Evolutionary conservation across 345 rosid genomes (phyloP), one percentile per base, ranked within the genome.

Genomic region (Viola odorata): DNA sequence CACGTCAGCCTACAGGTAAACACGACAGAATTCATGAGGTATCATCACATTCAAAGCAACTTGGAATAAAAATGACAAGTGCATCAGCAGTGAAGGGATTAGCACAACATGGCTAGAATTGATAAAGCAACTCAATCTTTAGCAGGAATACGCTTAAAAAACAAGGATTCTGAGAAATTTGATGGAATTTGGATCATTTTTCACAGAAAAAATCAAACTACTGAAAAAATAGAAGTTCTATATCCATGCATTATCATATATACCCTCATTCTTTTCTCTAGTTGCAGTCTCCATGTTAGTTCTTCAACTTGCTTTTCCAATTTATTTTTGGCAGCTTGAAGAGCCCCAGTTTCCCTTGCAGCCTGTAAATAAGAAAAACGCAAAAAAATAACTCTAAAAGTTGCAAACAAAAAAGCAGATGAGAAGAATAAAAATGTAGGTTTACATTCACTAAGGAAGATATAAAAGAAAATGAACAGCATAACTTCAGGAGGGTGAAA

Each of bases 231-330:
- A 49, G 52, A 49, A 7, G 14, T 17, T 5, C 32, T 23, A 23
- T 23, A 36, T 39, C 47, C 15, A 58, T 42, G 51, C 23, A 70
- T 61, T 23, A 55, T 64, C 49, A 76, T 63, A 73, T 73, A 77
- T 74, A 90, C 99, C 72, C 97, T 85, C 86, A 90, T 82, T 64
- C 99, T 95, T 71, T 88, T 94, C 89, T 94, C 99, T 62, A 94
- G 81, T 72, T 91, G 99, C 47, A 91, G 76, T 78, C 96, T 82
- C 99, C 97, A 94, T 60, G 99, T 94, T 66, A 94, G 77, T 63
- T 94, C 99, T 71, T 94, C 99, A 72, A 94, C 99, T 79, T 94
- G 95, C 81, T 91, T 94, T 80, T 94, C 97, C 75, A 91, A 78
- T 77, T 90, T 88, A 77, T 90, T 94, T 69, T 94, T 94, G 60